Conservation (phyloP, 2,329 filamentous ascomycete species). For the Xylaria sp. region DNA sequence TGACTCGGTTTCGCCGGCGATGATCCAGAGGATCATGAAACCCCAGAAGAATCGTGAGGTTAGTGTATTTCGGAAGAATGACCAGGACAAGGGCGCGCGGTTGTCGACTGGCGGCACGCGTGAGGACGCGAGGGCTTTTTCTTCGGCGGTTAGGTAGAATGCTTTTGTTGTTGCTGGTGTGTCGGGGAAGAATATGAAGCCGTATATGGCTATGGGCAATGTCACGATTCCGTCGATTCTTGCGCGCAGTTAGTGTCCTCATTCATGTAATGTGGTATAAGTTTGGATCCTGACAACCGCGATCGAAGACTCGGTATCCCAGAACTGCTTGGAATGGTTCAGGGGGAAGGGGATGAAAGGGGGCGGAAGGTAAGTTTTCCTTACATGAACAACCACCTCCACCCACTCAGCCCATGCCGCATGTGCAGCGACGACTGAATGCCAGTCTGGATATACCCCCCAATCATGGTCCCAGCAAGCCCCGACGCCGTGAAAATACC, state of each 20-base stretch:
- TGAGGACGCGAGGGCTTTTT: conserved; percentile 52
- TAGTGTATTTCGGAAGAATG: conserved; percentile 66
- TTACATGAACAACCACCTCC: conserved; percentile 64
- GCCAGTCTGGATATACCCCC: conserved; percentile 70
- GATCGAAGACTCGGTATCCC: background rate
- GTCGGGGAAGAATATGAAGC: conserved; percentile 65
- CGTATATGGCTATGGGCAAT: conserved; percentile 66
- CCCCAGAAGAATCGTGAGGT: conserved; percentile 73
- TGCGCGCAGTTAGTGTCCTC: conserved; percentile 14
- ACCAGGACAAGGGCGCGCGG: conserved; percentile 58
- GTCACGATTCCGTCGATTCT: conserved; percentile 65
- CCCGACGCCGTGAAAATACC: conserved; percentile 71
- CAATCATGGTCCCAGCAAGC: conserved; percentile 70
- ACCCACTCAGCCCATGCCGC: conserved; percentile 61
- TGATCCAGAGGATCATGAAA: conserved; percentile 74
- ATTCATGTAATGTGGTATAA: background rate
- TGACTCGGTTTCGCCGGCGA: conserved; percentile 77
- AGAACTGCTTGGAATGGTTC: background rate
- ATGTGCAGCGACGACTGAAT: conserved; percentile 60
- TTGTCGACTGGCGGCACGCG: conserved; percentile 55
- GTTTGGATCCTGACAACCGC: background rate
- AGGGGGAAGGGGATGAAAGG: background rate
- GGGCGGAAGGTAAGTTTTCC: conserved; percentile 8
- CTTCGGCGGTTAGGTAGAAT: conserved; percentile 57
- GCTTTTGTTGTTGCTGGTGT: conserved; percentile 62